A percentile compares a stretch with the other conserved stretches of the same genome.
Conservation (phyloP, 768 basidiomycete genomes). For the Floccularia luteovirens region DNA sequence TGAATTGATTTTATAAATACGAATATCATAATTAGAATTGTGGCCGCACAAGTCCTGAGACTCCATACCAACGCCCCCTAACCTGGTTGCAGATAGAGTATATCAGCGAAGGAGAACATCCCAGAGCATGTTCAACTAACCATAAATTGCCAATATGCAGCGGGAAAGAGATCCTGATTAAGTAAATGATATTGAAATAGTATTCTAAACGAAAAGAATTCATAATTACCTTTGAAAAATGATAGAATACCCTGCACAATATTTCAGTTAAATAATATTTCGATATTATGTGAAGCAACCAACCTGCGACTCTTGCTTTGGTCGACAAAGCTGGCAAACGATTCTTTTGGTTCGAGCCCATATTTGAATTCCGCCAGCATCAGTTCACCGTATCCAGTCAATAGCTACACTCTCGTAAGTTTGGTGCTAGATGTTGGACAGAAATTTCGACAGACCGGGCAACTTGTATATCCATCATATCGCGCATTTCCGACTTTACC, state of each 20-base stretch:
- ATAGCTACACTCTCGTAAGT: conserved; percentile 37
- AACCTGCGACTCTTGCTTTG: conserved; percentile 74
- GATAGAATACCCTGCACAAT: conserved; percentile 61
- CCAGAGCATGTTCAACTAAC: conserved; percentile 21
- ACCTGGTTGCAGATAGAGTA: conserved; percentile 17
- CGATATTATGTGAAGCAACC: conserved; percentile 10
- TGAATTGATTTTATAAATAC: too few relatives aligned
- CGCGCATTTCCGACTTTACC: conserved; percentile 61
- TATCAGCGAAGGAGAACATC: not conserved
- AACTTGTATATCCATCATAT: conserved; percentile 89
- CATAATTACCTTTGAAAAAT: conserved; percentile 72
- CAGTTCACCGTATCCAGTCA: conserved; percentile 75
- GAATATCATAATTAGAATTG: conserved; percentile 10
- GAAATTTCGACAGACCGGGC: conserved; percentile 54
- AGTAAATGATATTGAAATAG: conserved; percentile 1
- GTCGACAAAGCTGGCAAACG: conserved; percentile 64
- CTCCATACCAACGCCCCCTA: conserved; percentile 40
- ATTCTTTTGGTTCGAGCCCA: conserved; percentile 80
- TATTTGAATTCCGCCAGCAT: conserved; percentile 96
- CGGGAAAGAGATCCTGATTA: conserved; percentile 57
- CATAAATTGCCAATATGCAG: conserved; percentile 73
- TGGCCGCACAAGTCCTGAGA: conserved; percentile 21
- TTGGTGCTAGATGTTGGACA: not conserved
- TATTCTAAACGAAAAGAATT: conserved; percentile 1
- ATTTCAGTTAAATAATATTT: conserved; percentile 6